Conservation (phyloP, 768 basidiomycete species). For the Cyclocybe cylindracea region DNA sequence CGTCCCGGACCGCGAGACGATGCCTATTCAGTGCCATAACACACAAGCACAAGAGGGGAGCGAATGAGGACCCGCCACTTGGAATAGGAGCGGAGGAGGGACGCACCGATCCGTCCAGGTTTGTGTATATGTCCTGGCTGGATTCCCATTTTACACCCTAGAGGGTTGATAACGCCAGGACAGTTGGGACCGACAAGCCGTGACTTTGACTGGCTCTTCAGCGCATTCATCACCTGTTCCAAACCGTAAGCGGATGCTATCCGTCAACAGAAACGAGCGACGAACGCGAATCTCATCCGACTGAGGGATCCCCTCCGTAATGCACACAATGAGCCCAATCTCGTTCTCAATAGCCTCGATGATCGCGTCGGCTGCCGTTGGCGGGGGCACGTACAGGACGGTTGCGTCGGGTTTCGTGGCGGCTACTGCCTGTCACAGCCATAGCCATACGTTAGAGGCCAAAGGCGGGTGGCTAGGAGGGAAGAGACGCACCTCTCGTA, state of each 20-base stretch:
- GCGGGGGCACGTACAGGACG: slow-evolving; percentile 98
- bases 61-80: not conserved
- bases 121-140: slow-evolving; percentile 97
- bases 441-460: not conserved
- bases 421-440: slow-evolving; percentile 68
- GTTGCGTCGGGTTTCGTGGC: slow-evolving; percentile 90
- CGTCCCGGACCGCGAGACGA: slow-evolving; percentile 94
- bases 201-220: slow-evolving; percentile 91
- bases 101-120: slow-evolving; percentile 91
- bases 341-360: slow-evolving; percentile 99
- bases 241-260: not conserved
- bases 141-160: slow-evolving; percentile 99
- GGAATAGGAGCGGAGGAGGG: not conserved
- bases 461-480: not conserved
- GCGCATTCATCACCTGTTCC: slow-evolving; percentile 85
- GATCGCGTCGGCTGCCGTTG: slow-evolving; percentile 93
- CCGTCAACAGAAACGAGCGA: slow-evolving; percentile 47
- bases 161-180: slow-evolving; percentile 96
- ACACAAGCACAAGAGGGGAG: not conserved
- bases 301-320: slow-evolving; percentile 99
- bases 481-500: slow-evolving; percentile 69
- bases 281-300: slow-evolving; percentile 89
- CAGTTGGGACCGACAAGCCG: slow-evolving; percentile 98
- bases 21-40: slow-evolving; percentile 50
- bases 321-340: slow-evolving; percentile 95